Base-by-base conservation (phyloP, 345 rosid genomes). In the Noccaea bulbosa region DNA sequence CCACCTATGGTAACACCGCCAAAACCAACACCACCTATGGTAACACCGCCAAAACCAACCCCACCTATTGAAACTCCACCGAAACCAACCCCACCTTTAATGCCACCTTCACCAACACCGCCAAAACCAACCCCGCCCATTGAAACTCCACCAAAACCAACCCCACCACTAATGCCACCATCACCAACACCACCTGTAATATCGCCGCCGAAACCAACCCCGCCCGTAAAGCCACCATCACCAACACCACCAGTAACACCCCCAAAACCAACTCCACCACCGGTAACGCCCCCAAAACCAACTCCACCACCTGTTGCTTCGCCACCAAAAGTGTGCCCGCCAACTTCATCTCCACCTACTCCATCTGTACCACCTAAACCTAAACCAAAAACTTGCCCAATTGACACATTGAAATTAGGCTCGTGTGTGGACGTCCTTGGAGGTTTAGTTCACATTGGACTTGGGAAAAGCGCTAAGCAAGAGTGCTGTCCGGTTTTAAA, bases 361-460 rank as follows among this genome's bases (percentile, higher is more conserved):
- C 61, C 61, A 15, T 56, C 44, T 0, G 61, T 15, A 56, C 43
- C 61, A 15, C 61, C 61, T 51, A 46, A 46, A 14, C 78, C 84
- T 11, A 69, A 71, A 1, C 77, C 74, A 5, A 70, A 79, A 56
- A 91, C 93, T 2, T 91, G 97, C 49, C 87, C 95, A 16, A 80
- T 84, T 14, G 84, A 87, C 74, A 68, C 92, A 2, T 64, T 90
- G 2, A 90, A 90, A 79, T 77, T 91, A 5, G 88, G 86, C 0
- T 86, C 90, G 3, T 91, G 97, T 22, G 96, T 91, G 50, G 93
- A 91, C 60, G 85, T 91, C 11, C 61, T 91, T 24, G 90, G 93
- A 4, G 97, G 96, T 2, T 73, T 90, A 2, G 64, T 85, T 44
- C 86, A 90, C 73, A 16, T 88, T 3, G 92, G 92, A 0, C 66